These are phyloP conservation scores for Claviceps pusilla DNA, from an alignment of 2,329 filamentous ascomycete species.

Conservation along the genomic window DNA sequence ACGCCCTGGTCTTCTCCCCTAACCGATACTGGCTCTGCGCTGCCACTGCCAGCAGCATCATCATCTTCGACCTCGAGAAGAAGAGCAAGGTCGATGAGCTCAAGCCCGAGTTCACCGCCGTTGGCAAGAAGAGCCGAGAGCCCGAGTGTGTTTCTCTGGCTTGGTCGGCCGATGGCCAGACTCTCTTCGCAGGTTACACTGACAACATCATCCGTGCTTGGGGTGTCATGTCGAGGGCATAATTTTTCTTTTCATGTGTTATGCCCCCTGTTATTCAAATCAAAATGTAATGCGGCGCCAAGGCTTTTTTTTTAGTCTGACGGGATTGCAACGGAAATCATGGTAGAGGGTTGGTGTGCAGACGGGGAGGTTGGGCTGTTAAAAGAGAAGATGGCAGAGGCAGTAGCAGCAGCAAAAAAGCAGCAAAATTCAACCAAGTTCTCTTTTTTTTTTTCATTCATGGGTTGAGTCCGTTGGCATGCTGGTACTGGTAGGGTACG, in stretches of 20 bases:
- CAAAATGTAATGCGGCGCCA: background rate
- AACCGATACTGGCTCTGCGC: slow-evolving; percentile 99
- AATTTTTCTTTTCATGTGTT: slow-evolving; percentile 21
- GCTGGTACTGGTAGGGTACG: slow-evolving; percentile 19
- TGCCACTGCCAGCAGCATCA: slow-evolving; percentile 92
- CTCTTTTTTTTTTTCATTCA: background rate
- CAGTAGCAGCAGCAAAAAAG: background rate
- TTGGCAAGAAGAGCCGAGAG: slow-evolving; percentile 98
- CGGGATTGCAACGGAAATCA: background rate
- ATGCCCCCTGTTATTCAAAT: slow-evolving; percentile 4
- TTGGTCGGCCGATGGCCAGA: slow-evolving; percentile 97
- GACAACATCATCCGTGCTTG: slow-evolving; percentile 98
- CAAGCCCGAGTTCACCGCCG: slow-evolving; percentile 94
- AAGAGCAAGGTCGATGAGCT: slow-evolving; percentile 99
- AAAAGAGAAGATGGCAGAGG: background rate
- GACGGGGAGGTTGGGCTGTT: background rate
- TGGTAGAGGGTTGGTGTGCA: background rate
- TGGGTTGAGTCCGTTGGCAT: slow-evolving; percentile 9
- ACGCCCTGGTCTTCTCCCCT: slow-evolving; percentile 98
- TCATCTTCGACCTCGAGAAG: slow-evolving; percentile 99
- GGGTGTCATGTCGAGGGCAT: slow-evolving; percentile 93
- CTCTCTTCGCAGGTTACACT: slow-evolving; percentile 98
- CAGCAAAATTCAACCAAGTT: background rate
- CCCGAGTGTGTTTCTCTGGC: slow-evolving; percentile 95
- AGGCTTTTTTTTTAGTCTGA: background rate